Conservation (phyloP, 2,329 filamentous ascomycete species). For the Aspergillus versicolor region DNA sequence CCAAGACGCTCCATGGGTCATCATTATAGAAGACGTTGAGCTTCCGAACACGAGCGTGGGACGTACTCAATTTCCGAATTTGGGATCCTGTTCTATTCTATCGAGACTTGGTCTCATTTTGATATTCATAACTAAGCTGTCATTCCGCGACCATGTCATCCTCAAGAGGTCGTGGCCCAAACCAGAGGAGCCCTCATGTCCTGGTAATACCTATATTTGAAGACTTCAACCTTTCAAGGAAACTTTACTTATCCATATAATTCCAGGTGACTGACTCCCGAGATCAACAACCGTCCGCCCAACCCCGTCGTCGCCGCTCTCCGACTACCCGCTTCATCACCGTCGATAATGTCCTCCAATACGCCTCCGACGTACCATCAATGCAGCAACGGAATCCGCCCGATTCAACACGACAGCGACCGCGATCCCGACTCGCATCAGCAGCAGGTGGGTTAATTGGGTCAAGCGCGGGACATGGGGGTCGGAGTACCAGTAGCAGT, state of each 20-base stretch:
- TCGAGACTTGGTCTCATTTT: not conserved
- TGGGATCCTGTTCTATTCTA: not conserved
- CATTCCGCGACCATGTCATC: constrained; percentile 23
- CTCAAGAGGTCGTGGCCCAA: constrained; percentile 30
- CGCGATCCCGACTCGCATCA: constrained; percentile 33
- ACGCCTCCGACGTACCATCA: constrained; percentile 91
- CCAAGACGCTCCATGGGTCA: not conserved
- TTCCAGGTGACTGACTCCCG: constrained; percentile 45
- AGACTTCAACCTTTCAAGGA: not conserved
- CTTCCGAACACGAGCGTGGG: not conserved
- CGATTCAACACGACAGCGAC: constrained; percentile 33
- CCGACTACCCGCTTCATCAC: constrained; percentile 70
- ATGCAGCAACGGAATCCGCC: constrained; percentile 77
- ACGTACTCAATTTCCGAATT: not conserved
- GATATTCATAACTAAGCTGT: not conserved
- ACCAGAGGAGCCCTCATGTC: constrained; percentile 46
- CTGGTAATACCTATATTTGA: constrained; percentile 33
- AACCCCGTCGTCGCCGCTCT: constrained; percentile 30
- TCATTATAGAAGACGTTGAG: not conserved
- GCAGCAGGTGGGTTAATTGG: constrained; percentile 32
- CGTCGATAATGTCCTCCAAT: constrained; percentile 92
- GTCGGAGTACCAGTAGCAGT: constrained; percentile 31
- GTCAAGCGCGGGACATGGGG: constrained; percentile 36
- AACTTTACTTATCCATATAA: not conserved
- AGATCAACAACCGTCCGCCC: constrained; percentile 34